Conservation (phyloP, 441 rosid genomes). For the Gossypium aridum region DNA sequence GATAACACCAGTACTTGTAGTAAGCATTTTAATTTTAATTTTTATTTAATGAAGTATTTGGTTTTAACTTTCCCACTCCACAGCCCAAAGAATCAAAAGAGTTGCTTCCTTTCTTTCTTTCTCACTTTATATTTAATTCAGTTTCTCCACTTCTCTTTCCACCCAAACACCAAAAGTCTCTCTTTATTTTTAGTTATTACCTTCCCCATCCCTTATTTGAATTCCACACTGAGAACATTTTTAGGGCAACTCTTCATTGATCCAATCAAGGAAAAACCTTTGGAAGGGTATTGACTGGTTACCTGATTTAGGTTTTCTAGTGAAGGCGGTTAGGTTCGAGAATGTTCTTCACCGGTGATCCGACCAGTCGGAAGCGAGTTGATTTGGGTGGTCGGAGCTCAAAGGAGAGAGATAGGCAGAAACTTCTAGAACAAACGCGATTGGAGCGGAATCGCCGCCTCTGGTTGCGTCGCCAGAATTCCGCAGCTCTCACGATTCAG, state of each 20-base stretch:
- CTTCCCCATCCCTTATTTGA: too few species aligned
- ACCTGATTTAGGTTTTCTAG: neutral
- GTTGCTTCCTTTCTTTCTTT: neutral
- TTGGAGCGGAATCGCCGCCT: conserved; percentile 86
- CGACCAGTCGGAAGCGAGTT: conserved; percentile 86
- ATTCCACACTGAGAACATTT: neutral
- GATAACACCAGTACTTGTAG: too few species aligned
- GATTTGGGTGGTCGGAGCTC: conserved; percentile 97
- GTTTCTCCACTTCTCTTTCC: conserved; percentile 9
- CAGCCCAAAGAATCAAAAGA: neutral
- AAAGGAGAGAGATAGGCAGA: conserved; percentile 90
- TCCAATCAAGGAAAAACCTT: neutral
- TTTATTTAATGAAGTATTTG: neutral
- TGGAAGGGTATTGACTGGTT: neutral
- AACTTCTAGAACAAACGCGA: conserved; percentile 92
- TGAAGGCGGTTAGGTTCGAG: conserved; percentile 9
- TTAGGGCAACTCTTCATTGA: conserved; percentile 9
- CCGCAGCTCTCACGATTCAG: conserved; percentile 82
- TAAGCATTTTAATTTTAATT: too few species aligned
- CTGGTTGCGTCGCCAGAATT: conserved; percentile 64
- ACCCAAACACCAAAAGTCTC: conserved; percentile 3
- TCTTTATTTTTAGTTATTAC: neutral
- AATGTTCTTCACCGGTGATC: conserved; percentile 94
- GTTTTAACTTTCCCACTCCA: neutral
- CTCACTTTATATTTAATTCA: neutral